Evolutionary conservation across 371 early-diverging fungal genomes (phyloP).

Genomic region (Mortierella sp.): DNA sequence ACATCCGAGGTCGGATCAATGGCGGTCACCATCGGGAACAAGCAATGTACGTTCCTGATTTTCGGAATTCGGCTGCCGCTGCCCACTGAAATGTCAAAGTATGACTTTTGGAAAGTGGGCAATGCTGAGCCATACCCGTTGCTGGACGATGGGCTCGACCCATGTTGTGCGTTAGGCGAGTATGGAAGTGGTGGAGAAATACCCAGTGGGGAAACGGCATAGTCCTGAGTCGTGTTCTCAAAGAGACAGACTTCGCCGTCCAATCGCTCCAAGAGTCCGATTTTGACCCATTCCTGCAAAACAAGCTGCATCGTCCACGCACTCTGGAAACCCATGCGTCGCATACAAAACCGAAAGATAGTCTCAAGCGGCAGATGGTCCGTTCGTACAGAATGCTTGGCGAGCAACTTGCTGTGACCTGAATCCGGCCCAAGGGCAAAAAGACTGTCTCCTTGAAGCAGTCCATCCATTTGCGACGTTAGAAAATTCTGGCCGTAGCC

Average conservation of each 20-base stretch:
- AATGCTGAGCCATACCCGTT: not conserved
- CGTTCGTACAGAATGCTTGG: constrained; percentile 21
- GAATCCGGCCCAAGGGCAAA: constrained; percentile 26
- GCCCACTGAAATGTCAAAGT: constrained; percentile 13
- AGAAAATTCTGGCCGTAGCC: constrained; percentile 8
- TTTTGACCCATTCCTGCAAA: constrained; percentile 66
- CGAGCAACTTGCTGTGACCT: constrained; percentile 18
- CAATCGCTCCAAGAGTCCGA: constrained; percentile 65
- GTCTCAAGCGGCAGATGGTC: constrained; percentile 21
- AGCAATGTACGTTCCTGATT: constrained; percentile 50
- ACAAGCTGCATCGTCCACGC: constrained; percentile 45
- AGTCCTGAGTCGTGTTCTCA: constrained; percentile 14
- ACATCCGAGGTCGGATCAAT: constrained; percentile 62
- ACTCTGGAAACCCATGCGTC: constrained; percentile 25
- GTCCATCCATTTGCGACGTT: not conserved
- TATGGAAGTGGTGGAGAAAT: not conserved
- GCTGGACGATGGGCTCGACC: not conserved
- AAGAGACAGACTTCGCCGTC: constrained; percentile 65
- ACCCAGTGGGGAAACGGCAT: not conserved
- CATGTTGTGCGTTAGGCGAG: not conserved
- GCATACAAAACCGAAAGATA: constrained; percentile 40
- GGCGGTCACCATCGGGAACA: constrained; percentile 65
- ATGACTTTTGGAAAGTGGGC: constrained; percentile 29
- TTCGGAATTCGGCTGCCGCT: not conserved
- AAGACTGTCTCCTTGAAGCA: constrained; percentile 16